Base-by-base conservation (phyloP, 2,329 filamentous ascomycete species). In the Aspergillus sp. region DNA sequence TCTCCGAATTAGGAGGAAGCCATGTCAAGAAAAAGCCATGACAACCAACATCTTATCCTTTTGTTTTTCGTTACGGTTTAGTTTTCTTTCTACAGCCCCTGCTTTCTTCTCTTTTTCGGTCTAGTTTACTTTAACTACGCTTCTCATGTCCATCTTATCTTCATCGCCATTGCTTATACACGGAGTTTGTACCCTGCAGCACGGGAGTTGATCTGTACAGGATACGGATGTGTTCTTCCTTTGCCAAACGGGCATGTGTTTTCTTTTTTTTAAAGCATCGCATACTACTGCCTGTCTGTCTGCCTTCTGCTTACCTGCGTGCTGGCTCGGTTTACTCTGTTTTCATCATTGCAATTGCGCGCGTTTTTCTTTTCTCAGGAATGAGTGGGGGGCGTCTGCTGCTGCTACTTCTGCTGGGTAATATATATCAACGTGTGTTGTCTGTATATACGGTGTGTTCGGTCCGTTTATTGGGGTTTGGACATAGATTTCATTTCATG, bases 21-120 rank as follows among this genome's bases (percentile, higher is more conserved):
- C 54, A 62, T 52, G 57, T 72, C 61, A 67, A 67, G 57, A 67
- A 66, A 56, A 63, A 67, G 50, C 64, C 64, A 57, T 67, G 57
- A 58, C 41, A 44, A 30, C 48, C 43, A 30, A 44, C 26, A 38
- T 42, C 43, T 51, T 40, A 33, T 43, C 28, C 42, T 45, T 29
- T 42, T 44, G 29, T 43, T 49, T 38, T 48, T 8, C 44, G 19
- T 19, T 19, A 19, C 19, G 19, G 19, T 19, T 19, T 19, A 19
- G 19, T 19, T 19, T 19, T 19, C 19, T 2, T 19, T 19, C 19
- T 19, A 19, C n/a, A 28, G 33, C 26, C 46, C 38, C 45, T 42
- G 7, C 6, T 12, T 29, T 12, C 38, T 12, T 29, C 9, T 8
- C 26, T n/a, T 44, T 42, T 30, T 45, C 28, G 43, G 35, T 48